Evolutionary conservation across 2,329 filamentous ascomycete species (phyloP), one percentile per base, ranked within the genome.

Genomic region (Leptographium flavum): DNA sequence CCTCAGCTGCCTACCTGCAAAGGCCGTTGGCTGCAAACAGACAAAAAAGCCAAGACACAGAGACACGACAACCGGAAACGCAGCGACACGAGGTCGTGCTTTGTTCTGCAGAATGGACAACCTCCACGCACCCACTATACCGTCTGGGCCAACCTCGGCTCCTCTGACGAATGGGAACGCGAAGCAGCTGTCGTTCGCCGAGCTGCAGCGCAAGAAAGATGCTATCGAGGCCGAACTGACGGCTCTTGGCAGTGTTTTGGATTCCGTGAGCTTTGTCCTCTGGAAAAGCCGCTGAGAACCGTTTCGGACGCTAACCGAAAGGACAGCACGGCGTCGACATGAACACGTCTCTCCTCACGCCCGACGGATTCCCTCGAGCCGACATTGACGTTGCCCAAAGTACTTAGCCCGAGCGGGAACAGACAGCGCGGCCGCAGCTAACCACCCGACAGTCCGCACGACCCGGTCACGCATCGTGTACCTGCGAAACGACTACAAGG

Each of bases 311-410:
- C 23, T 43, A 13, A 43, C 41, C n/a, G n/a, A n/a, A n/a, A n/a
- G n/a, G n/a, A n/a, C 28, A 95, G 88, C 90, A 96, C 68, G 80
- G 83, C 38, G 90, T 94, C 44, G 81, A 83, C 56, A 98, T 98
- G 92, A 81, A 82, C 56, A 95, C 92, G 8, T 72, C 78, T 47
- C 75, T 98, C 33, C 77, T 87, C 22, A 95, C 90, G 14, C 76
- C 79, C 49, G 92, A 96, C 63, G 92, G 92, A 40, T 98, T 86
- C 60, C 92, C 92, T 28, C 77, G 92, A 58, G 81, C 85, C 55
- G 92, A 98, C 63, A 81, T 98, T 52, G 92, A 98, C 61, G 83
- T 98, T 50, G 83, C 92, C 23, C 90, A 95, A 65, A 92, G 87
- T 92, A 77, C 53, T 70, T 45, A 30, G 8, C 13, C 11, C 19